phyloP scores from a whole-genome alignment of 768 basidiomycete genomes.

The Tulasnella sp. region DNA sequence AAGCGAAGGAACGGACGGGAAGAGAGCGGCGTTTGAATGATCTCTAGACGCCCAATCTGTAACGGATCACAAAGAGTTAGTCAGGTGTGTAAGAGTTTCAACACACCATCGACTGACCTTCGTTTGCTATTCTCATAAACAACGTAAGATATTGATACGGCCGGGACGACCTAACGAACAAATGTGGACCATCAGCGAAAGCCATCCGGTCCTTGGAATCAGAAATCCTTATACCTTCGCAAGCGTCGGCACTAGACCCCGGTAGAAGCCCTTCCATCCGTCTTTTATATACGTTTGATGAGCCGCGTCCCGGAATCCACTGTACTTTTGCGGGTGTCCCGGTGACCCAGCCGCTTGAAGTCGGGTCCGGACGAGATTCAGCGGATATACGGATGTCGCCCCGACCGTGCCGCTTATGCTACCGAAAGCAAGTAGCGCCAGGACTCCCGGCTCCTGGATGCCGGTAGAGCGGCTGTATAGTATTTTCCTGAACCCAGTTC shows the following conservation, averaged over 20 bases:
- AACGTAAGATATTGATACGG: slow-evolving; percentile 93
- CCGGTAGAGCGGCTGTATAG: slow-evolving; percentile 79
- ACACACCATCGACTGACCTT: slow-evolving; percentile 29
- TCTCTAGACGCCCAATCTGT: neutral
- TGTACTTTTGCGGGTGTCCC: slow-evolving; percentile 86
- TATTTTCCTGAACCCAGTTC: slow-evolving; percentile 41
- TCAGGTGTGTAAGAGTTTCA: neutral
- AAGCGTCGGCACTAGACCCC: slow-evolving; percentile 81
- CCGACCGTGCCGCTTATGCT: slow-evolving; percentile 90
- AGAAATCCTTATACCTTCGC: slow-evolving; percentile 53
- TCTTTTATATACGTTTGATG: slow-evolving; percentile 69
- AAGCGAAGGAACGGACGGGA: no score
- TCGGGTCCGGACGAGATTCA: slow-evolving; percentile 86
- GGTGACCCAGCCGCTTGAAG: slow-evolving; percentile 93
- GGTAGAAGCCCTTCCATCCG: slow-evolving; percentile 91
- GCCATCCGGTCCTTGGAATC: slow-evolving; percentile 3
- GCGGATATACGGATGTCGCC: slow-evolving; percentile 65
- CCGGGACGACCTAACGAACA: slow-evolving; percentile 66
- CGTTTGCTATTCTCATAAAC: slow-evolving; percentile 84
- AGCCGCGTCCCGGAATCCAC: slow-evolving; percentile 77
- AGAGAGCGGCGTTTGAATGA: neutral
- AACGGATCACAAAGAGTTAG: neutral
- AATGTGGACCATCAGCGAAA: neutral
- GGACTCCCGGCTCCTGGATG: slow-evolving; percentile 78
- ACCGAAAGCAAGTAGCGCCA: slow-evolving; percentile 81